Conservation (phyloP, 2,329 filamentous ascomycete genomes). For the Xylariaceae sp. region DNA sequence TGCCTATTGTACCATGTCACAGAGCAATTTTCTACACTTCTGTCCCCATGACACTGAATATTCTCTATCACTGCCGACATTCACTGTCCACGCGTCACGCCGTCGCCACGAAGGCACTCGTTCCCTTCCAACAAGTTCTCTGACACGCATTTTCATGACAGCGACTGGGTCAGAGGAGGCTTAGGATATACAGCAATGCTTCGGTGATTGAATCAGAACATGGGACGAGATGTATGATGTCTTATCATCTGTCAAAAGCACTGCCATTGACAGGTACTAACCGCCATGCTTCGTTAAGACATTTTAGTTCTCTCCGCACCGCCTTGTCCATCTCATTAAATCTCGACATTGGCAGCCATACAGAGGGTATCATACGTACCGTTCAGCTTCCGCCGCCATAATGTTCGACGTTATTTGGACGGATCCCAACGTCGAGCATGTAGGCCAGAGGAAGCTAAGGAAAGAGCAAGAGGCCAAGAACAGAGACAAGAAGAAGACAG, state of each 20-base stretch:
- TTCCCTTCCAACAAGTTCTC: too few relatives aligned
- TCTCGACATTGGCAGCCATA: too few relatives aligned
- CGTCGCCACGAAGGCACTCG: too few relatives aligned
- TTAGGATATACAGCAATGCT: constrained; percentile 1
- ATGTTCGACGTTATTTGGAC: constrained; percentile 60
- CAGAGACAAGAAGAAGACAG: constrained; percentile 30
- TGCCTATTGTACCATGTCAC: constrained; percentile 1
- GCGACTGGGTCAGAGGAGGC: background rate
- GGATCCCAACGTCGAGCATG: constrained; percentile 47
- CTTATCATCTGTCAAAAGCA: background rate
- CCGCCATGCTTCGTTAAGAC: background rate
- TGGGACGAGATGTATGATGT: constrained; percentile 5
- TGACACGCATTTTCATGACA: background rate
- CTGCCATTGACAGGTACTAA: constrained; percentile 1
- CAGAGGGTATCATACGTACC: too few relatives aligned
- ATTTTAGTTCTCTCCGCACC: background rate
- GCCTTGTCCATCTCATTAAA: too few relatives aligned
- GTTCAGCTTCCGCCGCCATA: constrained; percentile 9
- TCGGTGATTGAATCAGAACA: background rate
- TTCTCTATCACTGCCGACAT: background rate
- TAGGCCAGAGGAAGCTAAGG: constrained; percentile 46
- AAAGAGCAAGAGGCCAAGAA: constrained; percentile 40
- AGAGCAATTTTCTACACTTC: constrained; percentile 1
- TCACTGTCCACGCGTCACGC: background rate
- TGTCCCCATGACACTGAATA: constrained; percentile 1